Evolutionary conservation across 1,284 basidiomycete genomes (phyloP).

Genomic region (Leccinum solheimii): DNA sequence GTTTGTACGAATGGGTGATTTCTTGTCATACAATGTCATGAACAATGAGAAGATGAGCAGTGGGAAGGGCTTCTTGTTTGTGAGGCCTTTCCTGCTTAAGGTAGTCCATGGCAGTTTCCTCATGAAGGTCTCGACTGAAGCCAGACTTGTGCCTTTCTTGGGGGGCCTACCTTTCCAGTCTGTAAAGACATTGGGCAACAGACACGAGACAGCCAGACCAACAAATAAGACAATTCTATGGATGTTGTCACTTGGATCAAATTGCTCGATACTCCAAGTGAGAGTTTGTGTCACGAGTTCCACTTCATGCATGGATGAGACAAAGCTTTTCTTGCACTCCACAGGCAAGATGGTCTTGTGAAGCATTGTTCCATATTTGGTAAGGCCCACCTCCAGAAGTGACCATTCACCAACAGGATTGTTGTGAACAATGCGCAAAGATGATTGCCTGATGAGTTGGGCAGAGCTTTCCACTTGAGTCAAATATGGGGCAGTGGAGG

Average conservation of each 20-base stretch:
- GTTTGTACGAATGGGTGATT: no score
- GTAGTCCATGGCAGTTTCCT: no score
- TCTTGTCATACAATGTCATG: no score
- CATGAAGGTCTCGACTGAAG: no score
- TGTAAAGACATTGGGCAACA: no score
- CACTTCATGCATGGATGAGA: background rate
- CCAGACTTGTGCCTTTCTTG: no score
- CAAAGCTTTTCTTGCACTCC: background rate
- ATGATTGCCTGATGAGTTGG: background rate
- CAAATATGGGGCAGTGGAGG: background rate
- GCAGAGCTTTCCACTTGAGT: background rate
- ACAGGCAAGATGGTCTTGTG: background rate
- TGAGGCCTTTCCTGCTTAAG: no score
- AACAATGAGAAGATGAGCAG: no score
- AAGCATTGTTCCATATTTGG: background rate
- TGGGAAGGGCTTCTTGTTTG: no score
- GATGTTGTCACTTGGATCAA: background rate
- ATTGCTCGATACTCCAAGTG: background rate
- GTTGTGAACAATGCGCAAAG: background rate
- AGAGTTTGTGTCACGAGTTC: background rate
- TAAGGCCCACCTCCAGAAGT: background rate
- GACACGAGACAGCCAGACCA: no score
- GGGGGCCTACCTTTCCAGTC: no score
- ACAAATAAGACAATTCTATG: background rate
- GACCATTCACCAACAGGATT: background rate